phyloP scores from a whole-genome alignment of 2,329 filamentous ascomycete species.

The Colletotrichum sp. region DNA sequence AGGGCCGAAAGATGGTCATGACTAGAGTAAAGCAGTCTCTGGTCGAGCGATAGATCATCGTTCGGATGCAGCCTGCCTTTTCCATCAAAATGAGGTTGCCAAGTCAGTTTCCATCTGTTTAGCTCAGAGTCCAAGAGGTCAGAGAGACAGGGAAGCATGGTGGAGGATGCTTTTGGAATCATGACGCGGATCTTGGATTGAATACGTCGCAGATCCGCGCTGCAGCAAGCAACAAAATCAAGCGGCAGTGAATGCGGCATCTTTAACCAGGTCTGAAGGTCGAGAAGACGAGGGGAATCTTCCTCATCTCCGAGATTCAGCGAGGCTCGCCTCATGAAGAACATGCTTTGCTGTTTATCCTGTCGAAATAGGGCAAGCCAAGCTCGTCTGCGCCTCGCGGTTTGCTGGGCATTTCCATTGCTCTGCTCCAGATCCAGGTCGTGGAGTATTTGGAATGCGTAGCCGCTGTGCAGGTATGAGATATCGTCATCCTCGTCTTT shows the following conservation, averaged over 20 bases:
- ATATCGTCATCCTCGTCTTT: background rate
- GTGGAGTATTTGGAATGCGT: background rate
- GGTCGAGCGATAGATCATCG: background rate
- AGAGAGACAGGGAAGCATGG: background rate
- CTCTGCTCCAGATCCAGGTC: background rate
- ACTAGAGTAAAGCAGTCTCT: background rate
- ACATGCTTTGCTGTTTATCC: background rate
- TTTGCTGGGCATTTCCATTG: background rate
- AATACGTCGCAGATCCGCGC: background rate
- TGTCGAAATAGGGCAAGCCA: background rate
- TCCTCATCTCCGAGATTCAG: background rate
- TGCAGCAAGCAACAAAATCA: background rate
- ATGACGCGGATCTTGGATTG: background rate
- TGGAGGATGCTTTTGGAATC: background rate
- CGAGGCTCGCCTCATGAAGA: background rate
- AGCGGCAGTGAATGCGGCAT: background rate
- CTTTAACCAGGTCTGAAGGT: background rate
- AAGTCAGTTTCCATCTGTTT: background rate
- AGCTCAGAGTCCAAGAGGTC: background rate
- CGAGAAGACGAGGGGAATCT: background rate
- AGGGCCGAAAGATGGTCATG: background rate
- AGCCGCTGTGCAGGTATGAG: background rate
- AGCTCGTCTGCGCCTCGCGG: background rate
- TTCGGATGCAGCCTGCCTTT: background rate
- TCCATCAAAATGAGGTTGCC: background rate